A percentile compares a stretch with the other conserved stretches of the same genome.
These are phyloP conservation scores for Tetrapisispora nanseiensis DNA, from an alignment of 805 yeast species.

Conservation along the genomic window DNA sequence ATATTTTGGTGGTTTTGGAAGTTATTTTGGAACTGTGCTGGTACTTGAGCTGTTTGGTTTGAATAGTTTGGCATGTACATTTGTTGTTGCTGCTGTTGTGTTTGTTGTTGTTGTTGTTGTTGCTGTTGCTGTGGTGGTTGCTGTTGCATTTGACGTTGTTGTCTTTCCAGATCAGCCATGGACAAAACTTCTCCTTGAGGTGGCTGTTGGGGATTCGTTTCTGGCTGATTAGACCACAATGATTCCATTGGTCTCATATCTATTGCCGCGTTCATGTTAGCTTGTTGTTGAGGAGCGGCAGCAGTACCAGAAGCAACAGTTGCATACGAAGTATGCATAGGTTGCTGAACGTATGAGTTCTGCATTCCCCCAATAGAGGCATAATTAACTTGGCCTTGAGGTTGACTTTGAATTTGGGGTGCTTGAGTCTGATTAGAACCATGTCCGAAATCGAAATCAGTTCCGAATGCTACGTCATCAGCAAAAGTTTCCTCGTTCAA, in stretches of 20 bases:
- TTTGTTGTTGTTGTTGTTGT: slow-evolving; percentile 4
- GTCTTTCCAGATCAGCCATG: slow-evolving; percentile 76
- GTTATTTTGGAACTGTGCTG: slow-evolving; percentile 16
- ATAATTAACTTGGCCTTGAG: not conserved
- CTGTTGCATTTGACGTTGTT: slow-evolving; percentile 26
- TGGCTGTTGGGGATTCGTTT: too few species aligned
- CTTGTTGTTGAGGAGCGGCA: slow-evolving; percentile 3
- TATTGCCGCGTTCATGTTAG: slow-evolving; percentile 13
- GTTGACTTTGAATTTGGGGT: not conserved
- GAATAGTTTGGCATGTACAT: slow-evolving; percentile 21
- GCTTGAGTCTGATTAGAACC: slow-evolving; percentile 6
- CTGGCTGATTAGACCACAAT: slow-evolving; percentile 40
- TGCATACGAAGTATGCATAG: slow-evolving; percentile 17
- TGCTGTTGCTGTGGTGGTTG: slow-evolving; percentile 14
- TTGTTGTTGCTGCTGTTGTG: slow-evolving; percentile 14
- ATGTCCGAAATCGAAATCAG: slow-evolving; percentile 31
- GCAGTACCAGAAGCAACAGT: slow-evolving; percentile 19
- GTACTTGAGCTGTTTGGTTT: slow-evolving; percentile 23
- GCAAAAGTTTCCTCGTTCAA: slow-evolving; percentile 29
- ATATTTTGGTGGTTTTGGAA: slow-evolving; percentile 5
- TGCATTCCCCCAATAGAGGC: not conserved
- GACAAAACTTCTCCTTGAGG: slow-evolving; percentile 43
- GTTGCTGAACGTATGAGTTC: not conserved
- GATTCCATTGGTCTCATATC: slow-evolving; percentile 62
- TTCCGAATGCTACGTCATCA: slow-evolving; percentile 23